Percentiles rank a stretch among this genome's conserved stretches.
Conservation (phyloP, 148 eudicot genomes). For the Diospyros kaki region DNA sequence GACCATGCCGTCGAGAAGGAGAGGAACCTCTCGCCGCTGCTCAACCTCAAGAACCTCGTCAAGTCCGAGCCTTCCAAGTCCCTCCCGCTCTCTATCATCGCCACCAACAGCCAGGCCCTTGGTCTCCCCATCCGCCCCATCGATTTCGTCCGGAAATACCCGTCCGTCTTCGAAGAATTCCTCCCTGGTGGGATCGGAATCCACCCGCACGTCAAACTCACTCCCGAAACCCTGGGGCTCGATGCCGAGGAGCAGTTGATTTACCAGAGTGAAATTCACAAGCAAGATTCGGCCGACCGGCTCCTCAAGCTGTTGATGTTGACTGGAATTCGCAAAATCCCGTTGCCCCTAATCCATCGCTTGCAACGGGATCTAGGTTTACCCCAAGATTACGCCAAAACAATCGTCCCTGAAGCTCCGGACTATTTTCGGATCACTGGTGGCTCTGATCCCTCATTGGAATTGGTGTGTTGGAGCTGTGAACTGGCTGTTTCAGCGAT, state of each 20-base stretch:
- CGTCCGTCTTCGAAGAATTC: conserved; percentile 55
- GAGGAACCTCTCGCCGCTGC: conserved; percentile 44
- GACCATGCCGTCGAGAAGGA: conserved; percentile 87
- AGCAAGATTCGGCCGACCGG: conserved; percentile 48
- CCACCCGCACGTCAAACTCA: conserved; percentile 63
- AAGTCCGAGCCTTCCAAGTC: conserved; percentile 70
- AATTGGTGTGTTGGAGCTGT: conserved; percentile 41
- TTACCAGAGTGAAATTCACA: conserved; percentile 32
- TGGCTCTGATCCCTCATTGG: conserved; percentile 24
- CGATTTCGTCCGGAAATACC: conserved; percentile 69
- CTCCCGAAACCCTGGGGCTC: conserved; percentile 37
- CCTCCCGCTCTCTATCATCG: conserved; percentile 53
- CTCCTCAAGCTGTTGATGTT: conserved; percentile 75
- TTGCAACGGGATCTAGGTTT: conserved; percentile 49
- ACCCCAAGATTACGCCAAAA: conserved; percentile 32
- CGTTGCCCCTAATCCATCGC: conserved; percentile 27
- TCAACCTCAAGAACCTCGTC: conserved; percentile 60
- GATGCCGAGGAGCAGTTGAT: conserved; percentile 58
- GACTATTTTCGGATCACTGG: conserved; percentile 39
- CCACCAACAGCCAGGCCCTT: conserved; percentile 35
- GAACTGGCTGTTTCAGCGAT: conserved; percentile 40
- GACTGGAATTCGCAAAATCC: conserved; percentile 25
- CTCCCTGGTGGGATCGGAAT: conserved; percentile 42
- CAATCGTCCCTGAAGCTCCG: conserved; percentile 56
- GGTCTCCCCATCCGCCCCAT: conserved; percentile 47